Percentiles rank a stretch among this genome's conserved stretches.
Conservation (phyloP, 768 basidiomycete species). For the Mycena kentingensis region DNA sequence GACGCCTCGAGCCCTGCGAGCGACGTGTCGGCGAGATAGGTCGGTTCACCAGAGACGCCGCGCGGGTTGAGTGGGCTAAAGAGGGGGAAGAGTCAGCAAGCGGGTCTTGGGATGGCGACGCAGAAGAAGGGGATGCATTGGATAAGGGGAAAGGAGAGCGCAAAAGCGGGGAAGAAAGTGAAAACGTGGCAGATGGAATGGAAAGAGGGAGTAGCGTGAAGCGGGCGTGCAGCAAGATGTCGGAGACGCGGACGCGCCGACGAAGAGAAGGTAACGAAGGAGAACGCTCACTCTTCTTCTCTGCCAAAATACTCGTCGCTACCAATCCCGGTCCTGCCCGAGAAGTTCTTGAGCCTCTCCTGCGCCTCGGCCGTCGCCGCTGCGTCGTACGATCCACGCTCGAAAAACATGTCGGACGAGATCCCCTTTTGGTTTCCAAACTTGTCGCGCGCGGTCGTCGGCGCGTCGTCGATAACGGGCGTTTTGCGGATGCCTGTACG, state of each 20-base stretch:
- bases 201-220: background rate
- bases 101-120: no score
- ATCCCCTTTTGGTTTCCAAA: constrained; percentile 94
- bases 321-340: constrained; percentile 90
- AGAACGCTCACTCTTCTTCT: constrained; percentile 72
- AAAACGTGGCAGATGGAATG: background rate
- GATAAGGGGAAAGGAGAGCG: background rate
- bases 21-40: constrained; percentile 56
- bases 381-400: constrained; percentile 84
- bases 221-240: background rate
- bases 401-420: constrained; percentile 98
- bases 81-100: background rate
- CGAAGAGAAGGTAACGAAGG: constrained; percentile 29
- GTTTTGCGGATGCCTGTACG: constrained; percentile 16
- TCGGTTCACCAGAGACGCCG: constrained; percentile 21
- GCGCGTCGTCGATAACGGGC: constrained; percentile 53
- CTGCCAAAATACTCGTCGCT: constrained; percentile 97
- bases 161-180: background rate
- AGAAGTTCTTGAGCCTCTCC: constrained; percentile 78
- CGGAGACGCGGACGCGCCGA: background rate
- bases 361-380: constrained; percentile 72
- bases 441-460: constrained; percentile 83
- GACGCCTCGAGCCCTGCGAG: constrained; percentile 58
- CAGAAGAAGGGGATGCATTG: background rate
- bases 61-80: background rate